Conservation (phyloP, 2,329 filamentous ascomycete species). For the Monilinia fructigena region DNA sequence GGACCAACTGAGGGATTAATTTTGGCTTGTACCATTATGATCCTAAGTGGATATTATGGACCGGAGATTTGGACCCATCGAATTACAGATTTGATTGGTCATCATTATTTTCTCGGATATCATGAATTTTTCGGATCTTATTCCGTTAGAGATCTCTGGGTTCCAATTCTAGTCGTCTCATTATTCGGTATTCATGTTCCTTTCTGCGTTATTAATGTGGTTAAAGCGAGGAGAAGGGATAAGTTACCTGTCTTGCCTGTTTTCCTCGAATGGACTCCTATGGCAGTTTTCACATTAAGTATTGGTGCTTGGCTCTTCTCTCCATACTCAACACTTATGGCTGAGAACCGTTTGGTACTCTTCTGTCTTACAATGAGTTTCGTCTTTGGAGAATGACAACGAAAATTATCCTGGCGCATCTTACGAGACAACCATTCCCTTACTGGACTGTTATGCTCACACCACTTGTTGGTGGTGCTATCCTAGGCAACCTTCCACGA, state of each 20-base stretch:
- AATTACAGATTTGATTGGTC: constrained; percentile 67
- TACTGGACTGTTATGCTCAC: constrained; percentile 92
- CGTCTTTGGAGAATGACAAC: constrained; percentile 96
- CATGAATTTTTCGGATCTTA: constrained; percentile 64
- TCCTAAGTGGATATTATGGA: constrained; percentile 81
- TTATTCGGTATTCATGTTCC: constrained; percentile 76
- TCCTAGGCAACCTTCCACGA: constrained; percentile 78
- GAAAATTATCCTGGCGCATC: constrained; percentile 95
- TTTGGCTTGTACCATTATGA: constrained; percentile 83
- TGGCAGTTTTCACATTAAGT: constrained; percentile 73
- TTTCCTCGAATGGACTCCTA: constrained; percentile 91
- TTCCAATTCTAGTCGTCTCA: constrained; percentile 64
- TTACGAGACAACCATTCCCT: constrained; percentile 90
- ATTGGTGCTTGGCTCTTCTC: constrained; percentile 86
- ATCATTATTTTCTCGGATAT: constrained; percentile 52
- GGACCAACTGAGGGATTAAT: constrained; percentile 94
- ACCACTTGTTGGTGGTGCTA: constrained; percentile 80
- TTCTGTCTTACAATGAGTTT: constrained; percentile 95
- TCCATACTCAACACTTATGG: constrained; percentile 77
- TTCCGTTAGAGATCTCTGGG: constrained; percentile 86
- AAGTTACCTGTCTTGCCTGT: constrained; percentile 75
- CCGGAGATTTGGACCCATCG: constrained; percentile 82
- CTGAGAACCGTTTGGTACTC: constrained; percentile 83
- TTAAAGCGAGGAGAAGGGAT: constrained; percentile 68
- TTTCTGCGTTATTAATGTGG: constrained; percentile 85